Percentiles rank a stretch among this genome's conserved stretches.
phyloP scores from a whole-genome alignment of 176 grass and related monocot species.

The Triticum timopheevii region DNA sequence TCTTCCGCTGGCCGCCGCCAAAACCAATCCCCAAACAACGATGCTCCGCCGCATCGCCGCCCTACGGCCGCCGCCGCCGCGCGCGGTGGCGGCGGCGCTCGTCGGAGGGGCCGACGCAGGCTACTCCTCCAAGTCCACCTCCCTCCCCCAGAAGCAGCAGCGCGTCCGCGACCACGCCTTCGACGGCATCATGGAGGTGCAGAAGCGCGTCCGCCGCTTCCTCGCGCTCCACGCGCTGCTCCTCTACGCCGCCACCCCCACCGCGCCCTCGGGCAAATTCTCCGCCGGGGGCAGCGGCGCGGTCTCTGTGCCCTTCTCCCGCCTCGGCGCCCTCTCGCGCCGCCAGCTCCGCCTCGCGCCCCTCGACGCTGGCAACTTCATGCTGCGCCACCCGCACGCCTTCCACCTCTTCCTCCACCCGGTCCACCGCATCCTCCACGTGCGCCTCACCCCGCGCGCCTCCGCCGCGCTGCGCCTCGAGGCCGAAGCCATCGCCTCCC shows the following conservation, averaged over 20 bases:
- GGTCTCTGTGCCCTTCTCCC: conserved; percentile 52
- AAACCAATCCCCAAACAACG: background rate
- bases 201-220: conserved; percentile 76
- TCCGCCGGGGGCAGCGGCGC: conserved; percentile 19
- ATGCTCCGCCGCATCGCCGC: conserved; percentile 11
- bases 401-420: conserved; percentile 97
- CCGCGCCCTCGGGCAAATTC: conserved; percentile 16
- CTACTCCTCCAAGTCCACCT: conserved; percentile 69
- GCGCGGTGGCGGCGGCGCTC: conserved; percentile 1
- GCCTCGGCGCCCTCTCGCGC: conserved; percentile 58
- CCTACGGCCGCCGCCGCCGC: conserved; percentile 12
- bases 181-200: conserved; percentile 82
- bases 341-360: conserved; percentile 58
- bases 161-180: conserved; percentile 88
- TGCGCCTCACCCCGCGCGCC: conserved; percentile 73
- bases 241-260: conserved; percentile 49
- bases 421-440: conserved; percentile 76
- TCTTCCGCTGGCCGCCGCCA: background rate
- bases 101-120: background rate
- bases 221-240: conserved; percentile 53
- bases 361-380: conserved; percentile 58
- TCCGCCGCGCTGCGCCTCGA: conserved; percentile 43
- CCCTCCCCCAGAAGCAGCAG: conserved; percentile 71
- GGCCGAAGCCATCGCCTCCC: conserved; percentile 36
- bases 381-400: conserved; percentile 77